Base-by-base conservation (phyloP, 1,284 basidiomycete genomes). In the Ganoderma resinaceum region DNA sequence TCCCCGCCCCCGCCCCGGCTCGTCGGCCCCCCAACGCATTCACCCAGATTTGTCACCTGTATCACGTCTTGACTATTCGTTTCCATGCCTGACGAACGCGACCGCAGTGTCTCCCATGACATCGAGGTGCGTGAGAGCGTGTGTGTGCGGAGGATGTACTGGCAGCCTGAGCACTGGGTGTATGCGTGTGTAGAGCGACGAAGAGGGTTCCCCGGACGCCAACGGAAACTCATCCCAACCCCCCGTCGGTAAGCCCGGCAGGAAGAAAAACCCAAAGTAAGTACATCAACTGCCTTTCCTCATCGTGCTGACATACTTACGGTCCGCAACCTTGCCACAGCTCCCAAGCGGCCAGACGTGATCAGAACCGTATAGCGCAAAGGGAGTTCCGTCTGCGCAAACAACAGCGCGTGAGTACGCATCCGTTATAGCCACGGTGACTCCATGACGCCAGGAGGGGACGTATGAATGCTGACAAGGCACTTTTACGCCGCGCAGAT, bases 281-380 rank as follows among this genome's bases (percentile, higher is more conserved):
- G 86, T 26, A 52, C 46, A 57, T 29, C 77, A 66, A 52, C 4
- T 60, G 16, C 73, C 68, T 65, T 74, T 60, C 31, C 65, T 77
- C 74, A 72, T 70, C 74, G 72, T 79, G 74, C 77, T 78, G 75
- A 69, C 77, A 31, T 43, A 77, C 75, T 80, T 80, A 81, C 80
- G 77, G 70, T 71, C 72, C 68, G 62, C 57, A 59, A 59, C 70
- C 23, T 23, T 26, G 62, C 67, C 59, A 57, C 70, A 93, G 93
- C 82, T 95, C 93, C 38, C 93, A 95, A 81, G 93, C 93, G 49
- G 93, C 93, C 20, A 82, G 93, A 74, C 87, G 93, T 73, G 93
- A 95, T 81, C 95, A 97, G 80, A 97, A 97, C 78, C 87, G 96
- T 66, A 95, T 97, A 68, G 95, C 95, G 1, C 96, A 97, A 80